Evolutionary conservation across 2,329 filamentous ascomycete genomes (phyloP), one percentile per base, ranked within the genome.

Genomic region (Talaromyces amestolkiae): DNA sequence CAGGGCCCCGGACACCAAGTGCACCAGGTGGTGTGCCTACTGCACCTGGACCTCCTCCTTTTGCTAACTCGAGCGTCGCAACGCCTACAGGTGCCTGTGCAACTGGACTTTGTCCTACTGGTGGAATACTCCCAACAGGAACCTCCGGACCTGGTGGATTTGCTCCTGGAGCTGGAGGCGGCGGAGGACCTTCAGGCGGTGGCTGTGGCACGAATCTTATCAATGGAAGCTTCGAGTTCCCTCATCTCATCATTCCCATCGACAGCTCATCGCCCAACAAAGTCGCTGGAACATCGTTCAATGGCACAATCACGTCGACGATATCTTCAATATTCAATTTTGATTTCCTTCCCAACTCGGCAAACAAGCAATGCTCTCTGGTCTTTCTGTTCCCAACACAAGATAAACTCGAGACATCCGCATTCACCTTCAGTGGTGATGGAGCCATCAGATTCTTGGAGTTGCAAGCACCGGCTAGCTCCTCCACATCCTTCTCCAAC

Each of bases 241-340:
- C 88, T 10, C 85, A 89, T 70, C 79, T 89, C 64, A 89, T 91
- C 71, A 75, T 90, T 37, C 84, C 86, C 5, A 76, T 90, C 68
- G 81, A 87, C 76, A 83, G 82, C 3, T 76, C 80, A 17, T 76
- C 82, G 17, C 86, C 87, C 0, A 75, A 83, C 72, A 80, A 76
- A 3, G 78, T 84, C 0, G 76, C 77, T 51, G 87, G 87, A 8
- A 86, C 83, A 1, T 82, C 81, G 0, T 84, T 80, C 77, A 83
- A 85, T 68, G 87, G 86, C 62, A 81, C 82, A 11, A 79, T 89
- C 43, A 84, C 83, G 13, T 75, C 80, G 19, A 79, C 76, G 22
- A 75, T 85, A 58, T 85, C 84, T 10, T 84, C 84, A 13, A 84
- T 90, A 72, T 91, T 89, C 83, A 89, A 89, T 79, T 91, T 91